Evolutionary conservation across 768 basidiomycete species (phyloP).

Genomic region (Paxillus rubicundulus): DNA sequence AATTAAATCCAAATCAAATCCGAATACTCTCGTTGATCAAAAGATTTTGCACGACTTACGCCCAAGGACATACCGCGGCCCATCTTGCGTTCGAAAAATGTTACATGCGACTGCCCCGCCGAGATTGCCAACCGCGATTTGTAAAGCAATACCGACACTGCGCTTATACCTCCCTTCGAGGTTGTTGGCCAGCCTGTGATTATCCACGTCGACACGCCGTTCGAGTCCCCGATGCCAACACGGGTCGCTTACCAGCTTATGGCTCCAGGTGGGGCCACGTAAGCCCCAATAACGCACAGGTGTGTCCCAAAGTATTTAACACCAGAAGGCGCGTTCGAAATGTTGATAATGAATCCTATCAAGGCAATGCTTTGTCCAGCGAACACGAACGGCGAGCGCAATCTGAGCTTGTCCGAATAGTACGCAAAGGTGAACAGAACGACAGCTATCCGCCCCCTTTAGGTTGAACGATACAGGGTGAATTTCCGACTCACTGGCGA

Average conservation of each 20-base stretch:
- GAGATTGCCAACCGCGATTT: slow-evolving; percentile 68
- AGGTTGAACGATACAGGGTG: not conserved
- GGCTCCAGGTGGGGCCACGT: slow-evolving; percentile 56
- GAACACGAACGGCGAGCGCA: slow-evolving; percentile 60
- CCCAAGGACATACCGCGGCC: slow-evolving; percentile 58
- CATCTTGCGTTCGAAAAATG: slow-evolving; percentile 56
- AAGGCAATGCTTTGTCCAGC: slow-evolving; percentile 47
- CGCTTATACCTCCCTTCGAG: slow-evolving; percentile 60
- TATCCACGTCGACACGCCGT: not conserved
- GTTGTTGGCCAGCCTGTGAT: slow-evolving; percentile 7
- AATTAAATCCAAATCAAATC: too few relatives aligned
- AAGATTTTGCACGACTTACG: slow-evolving; percentile 40
- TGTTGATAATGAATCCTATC: slow-evolving; percentile 60
- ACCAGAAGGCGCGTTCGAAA: slow-evolving; percentile 47
- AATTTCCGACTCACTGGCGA: slow-evolving; percentile 48
- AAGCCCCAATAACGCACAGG: slow-evolving; percentile 58
- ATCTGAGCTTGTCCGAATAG: slow-evolving; percentile 51
- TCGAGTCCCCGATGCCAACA: not conserved
- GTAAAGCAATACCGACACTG: slow-evolving; percentile 59
- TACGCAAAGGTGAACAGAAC: slow-evolving; percentile 49
- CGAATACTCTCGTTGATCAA: not conserved
- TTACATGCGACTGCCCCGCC: slow-evolving; percentile 59
- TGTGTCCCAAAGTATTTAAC: slow-evolving; percentile 72
- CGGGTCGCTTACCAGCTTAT: slow-evolving; percentile 47
- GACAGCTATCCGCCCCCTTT: slow-evolving; percentile 37